Percentiles rank a stretch among this genome's conserved stretches.
Conservation (phyloP, 2,329 filamentous ascomycete genomes). For the Pestalotiopsis sp. region DNA sequence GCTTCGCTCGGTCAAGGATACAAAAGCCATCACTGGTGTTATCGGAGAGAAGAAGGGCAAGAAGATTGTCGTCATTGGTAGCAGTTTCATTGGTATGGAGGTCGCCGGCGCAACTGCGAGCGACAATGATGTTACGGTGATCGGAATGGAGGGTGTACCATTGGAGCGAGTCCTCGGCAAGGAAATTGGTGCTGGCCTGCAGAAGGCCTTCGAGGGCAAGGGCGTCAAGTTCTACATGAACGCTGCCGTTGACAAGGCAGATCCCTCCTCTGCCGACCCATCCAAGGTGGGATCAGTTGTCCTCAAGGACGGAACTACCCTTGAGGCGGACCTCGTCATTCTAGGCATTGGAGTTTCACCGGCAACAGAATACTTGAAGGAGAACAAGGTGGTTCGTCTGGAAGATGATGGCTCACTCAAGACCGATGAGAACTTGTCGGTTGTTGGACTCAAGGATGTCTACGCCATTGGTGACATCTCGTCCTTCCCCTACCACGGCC, state of each 20-base stretch:
- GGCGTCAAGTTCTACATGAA: constrained; percentile 87
- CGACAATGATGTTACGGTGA: constrained; percentile 81
- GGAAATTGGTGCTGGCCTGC: constrained; percentile 79
- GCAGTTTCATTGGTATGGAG: constrained; percentile 98
- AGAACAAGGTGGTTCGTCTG: constrained; percentile 70
- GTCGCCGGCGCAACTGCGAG: constrained; percentile 81
- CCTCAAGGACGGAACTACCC: constrained; percentile 81
- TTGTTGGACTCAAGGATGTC: constrained; percentile 77
- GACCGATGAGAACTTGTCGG: constrained; percentile 78
- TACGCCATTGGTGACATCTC: constrained; percentile 96
- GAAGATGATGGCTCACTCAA: constrained; percentile 84
- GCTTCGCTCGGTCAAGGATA: constrained; percentile 76
- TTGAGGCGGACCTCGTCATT: constrained; percentile 88
- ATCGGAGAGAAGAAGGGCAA: constrained; percentile 83
- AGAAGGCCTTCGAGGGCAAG: constrained; percentile 77
- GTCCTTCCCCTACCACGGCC: constrained; percentile 90
- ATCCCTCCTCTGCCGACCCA: constrained; percentile 67
- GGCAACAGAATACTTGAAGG: constrained; percentile 78
- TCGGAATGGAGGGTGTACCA: constrained; percentile 86
- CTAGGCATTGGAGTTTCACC: constrained; percentile 88
- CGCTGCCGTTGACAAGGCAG: constrained; percentile 81
- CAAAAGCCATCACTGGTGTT: constrained; percentile 75
- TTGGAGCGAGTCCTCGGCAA: constrained; percentile 85
- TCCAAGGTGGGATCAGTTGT: constrained; percentile 78
- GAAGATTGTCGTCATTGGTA: constrained; percentile 90